A percentile compares a stretch with the other conserved stretches of the same genome.
These are phyloP conservation scores for Wickerhamomyces canadensis DNA, from an alignment of 805 yeast species.

Conservation along the genomic window DNA sequence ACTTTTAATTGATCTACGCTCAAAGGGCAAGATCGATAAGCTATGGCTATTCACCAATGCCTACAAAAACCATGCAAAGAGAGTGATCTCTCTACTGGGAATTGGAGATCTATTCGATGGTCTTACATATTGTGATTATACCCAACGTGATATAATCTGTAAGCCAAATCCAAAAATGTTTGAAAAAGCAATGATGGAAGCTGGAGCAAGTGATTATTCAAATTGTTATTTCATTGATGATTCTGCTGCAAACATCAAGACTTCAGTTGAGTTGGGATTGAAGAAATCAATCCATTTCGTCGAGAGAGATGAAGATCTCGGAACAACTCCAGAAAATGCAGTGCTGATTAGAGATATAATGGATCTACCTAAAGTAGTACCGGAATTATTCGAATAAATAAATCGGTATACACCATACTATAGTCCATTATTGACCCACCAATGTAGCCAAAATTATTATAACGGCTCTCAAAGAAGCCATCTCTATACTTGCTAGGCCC, in stretches of 20 bases:
- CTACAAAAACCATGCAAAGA: constrained; percentile 79
- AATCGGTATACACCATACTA: background rate
- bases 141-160: constrained; percentile 61
- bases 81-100: constrained; percentile 77
- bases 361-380: constrained; percentile 35
- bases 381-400: constrained; percentile 17
- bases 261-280: constrained; percentile 71
- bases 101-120: constrained; percentile 94
- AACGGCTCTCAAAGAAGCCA: background rate
- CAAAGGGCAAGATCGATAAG: constrained; percentile 51
- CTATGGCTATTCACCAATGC: constrained; percentile 96
- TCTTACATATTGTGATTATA: constrained; percentile 85
- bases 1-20: constrained; percentile 39
- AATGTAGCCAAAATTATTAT: background rate
- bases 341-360: constrained; percentile 50
- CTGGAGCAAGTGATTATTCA: constrained; percentile 45
- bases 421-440: background rate
- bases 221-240: constrained; percentile 82
- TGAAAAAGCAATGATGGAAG: constrained; percentile 54
- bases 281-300: constrained; percentile 64
- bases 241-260: constrained; percentile 69
- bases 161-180: constrained; percentile 82
- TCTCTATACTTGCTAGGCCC: background rate
- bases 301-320: constrained; percentile 56
- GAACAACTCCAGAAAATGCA: constrained; percentile 37